Evolutionary conservation across 139 green algal species (phyloP).

Genomic region (Micractinium conductrix): DNA sequence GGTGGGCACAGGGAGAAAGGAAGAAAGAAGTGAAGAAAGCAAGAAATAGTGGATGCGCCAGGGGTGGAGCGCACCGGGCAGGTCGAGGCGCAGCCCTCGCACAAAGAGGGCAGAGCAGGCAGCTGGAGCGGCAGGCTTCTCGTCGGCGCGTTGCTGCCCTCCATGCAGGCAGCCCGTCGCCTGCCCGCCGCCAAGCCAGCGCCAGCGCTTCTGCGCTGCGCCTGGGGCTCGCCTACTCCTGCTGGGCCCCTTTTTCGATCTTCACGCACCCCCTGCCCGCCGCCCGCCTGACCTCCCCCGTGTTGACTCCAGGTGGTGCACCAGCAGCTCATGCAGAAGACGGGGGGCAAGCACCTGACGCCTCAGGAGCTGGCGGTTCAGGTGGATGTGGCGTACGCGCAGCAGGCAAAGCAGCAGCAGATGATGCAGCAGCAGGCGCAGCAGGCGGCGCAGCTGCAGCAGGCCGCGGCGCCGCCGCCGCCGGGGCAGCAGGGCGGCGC

Average conservation of each 20-base stretch:
- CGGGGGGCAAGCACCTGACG: slow-evolving; percentile 26
- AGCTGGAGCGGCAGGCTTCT: not conserved
- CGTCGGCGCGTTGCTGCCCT: too few relatives aligned
- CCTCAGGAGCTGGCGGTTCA: slow-evolving; percentile 33
- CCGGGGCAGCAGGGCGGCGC: slow-evolving; percentile 15
- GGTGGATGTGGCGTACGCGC: slow-evolving; percentile 24
- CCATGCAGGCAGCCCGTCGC: too few relatives aligned
- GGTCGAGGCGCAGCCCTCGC: not conserved
- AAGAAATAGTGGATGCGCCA: too few relatives aligned
- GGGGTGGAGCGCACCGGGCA: not conserved
- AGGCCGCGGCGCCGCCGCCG: slow-evolving; percentile 19
- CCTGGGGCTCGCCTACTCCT: too few relatives aligned
- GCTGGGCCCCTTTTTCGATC: too few relatives aligned
- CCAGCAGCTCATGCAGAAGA: slow-evolving; percentile 44
- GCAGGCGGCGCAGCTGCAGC: slow-evolving; percentile 37
- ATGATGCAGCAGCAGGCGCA: slow-evolving; percentile 23
- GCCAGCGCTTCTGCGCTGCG: too few relatives aligned
- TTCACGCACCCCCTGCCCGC: too few relatives aligned
- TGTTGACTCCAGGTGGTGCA: slow-evolving; percentile 25
- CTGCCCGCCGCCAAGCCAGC: too few relatives aligned
- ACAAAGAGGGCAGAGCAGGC: too few relatives aligned
- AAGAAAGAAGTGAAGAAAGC: too few relatives aligned
- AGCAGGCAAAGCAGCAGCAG: slow-evolving; percentile 41
- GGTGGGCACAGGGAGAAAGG: too few relatives aligned
- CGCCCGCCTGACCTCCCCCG: not conserved